These are phyloP conservation scores for Nicotiana knightiana DNA, from an alignment of 257 asterid species.

Conservation along the genomic window DNA sequence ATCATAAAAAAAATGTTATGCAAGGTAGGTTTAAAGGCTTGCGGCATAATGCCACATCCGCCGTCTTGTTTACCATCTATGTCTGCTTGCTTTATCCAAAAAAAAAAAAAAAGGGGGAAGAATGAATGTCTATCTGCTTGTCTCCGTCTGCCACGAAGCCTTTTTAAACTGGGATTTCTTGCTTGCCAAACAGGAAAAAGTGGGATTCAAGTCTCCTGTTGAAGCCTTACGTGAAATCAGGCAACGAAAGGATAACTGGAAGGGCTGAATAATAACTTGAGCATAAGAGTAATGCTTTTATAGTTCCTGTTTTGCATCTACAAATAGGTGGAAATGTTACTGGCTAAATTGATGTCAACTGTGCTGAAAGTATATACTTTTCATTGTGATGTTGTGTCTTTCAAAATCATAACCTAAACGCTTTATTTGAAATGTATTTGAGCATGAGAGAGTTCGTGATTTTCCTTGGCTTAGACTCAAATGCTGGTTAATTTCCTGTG, in stretches of 20 bases:
- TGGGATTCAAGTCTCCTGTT: constrained; percentile 67
- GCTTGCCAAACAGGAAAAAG: constrained; percentile 46
- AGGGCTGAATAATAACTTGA: not conserved
- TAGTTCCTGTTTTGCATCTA: not conserved
- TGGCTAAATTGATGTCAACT: not conserved
- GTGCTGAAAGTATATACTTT: not conserved
- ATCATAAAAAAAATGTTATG: no score
- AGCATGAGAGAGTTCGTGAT: not conserved
- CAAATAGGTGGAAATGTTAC: not conserved
- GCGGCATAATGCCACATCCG: no score
- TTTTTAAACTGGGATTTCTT: not conserved
- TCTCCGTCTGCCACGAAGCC: not conserved
- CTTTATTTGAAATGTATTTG: not conserved
- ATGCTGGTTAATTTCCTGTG: not conserved
- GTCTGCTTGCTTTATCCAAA: no score
- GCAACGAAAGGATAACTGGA: constrained; percentile 71
- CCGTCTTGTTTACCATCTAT: no score
- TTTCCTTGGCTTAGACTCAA: not conserved
- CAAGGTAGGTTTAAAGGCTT: no score
- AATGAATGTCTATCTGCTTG: not conserved
- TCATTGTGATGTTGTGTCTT: not conserved
- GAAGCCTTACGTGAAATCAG: constrained; percentile 73
- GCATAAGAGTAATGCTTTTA: not conserved
- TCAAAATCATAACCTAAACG: not conserved
- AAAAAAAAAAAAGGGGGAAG: no score